Base-by-base conservation (phyloP, 2,329 filamentous ascomycete genomes). In the Scytalidium lignicola region DNA sequence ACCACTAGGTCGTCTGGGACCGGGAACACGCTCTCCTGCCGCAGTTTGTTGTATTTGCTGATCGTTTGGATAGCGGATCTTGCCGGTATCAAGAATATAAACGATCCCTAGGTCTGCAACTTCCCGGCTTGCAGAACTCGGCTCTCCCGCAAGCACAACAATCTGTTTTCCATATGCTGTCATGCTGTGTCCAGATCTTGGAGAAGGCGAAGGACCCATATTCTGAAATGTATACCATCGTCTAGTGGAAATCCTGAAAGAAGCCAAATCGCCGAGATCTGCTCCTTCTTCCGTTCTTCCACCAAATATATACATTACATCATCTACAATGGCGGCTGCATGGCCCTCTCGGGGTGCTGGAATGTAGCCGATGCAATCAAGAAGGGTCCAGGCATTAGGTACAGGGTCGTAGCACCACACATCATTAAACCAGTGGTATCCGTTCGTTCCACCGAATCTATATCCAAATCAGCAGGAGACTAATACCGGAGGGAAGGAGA, bases 211-310 rank as follows among this genome's bases (percentile, higher is more conserved):
- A 2, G 91, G 91, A 0, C 93, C 93, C 93, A 99, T 99, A 64
- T 99, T 99, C 64, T 99, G 93, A 70, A 99, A 99, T 29, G 93
- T 99, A 67, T 97, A 99, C 93, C 93, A 99, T 51, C 93, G 82
- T 56, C 89, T 84, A 10, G 90, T 90, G 1, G 86, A 82, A 59
- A 88, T 88, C 44, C 83, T 78, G 67, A 89, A 89, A 9, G 93
- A 93, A 2, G 93, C 92, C 41, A 99, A 76, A 67, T 99, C 93
- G 28, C 92, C 93, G 3, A 99, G 74, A 65, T 99, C 93, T 22
- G 85, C 82, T 1, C 93, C 93, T 58, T 97, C 91, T 63, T 96
- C 90, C 0, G 90, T 96, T 51, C 93, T 86, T 41, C 93, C 93
- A 58, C 95, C 95, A 67, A 99, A 99, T 53, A 99, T 84, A 71